Percentiles rank a stretch among this genome's conserved stretches.
Evolutionary conservation across 352 stramenopile species (phyloP).

Genomic region (Aphanomyces cochlioides): DNA sequence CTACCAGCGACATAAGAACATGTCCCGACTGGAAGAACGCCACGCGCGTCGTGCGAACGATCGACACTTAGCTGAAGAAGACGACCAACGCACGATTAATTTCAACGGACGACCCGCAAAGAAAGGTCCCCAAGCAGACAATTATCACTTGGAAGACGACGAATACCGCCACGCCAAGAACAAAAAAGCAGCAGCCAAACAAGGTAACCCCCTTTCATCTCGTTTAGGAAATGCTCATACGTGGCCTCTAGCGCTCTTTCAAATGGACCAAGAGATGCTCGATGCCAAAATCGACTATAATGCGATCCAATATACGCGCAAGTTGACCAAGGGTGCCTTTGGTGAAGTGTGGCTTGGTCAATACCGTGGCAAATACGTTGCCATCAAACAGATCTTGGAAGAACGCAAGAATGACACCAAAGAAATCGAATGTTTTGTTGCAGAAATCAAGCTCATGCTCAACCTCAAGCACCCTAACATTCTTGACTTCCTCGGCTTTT

Average conservation of each 20-base stretch:
- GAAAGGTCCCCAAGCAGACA: background rate
- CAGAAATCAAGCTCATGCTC: constrained; percentile 64
- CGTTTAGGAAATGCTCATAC: background rate
- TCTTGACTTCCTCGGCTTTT: constrained; percentile 71
- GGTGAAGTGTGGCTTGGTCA: constrained; percentile 69
- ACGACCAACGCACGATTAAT: constrained; percentile 18
- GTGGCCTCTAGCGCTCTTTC: background rate
- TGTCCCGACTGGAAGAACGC: background rate
- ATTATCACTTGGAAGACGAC: constrained; percentile 12
- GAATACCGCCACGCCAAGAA: constrained; percentile 15
- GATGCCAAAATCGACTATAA: constrained; percentile 40
- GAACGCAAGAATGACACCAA: constrained; percentile 80
- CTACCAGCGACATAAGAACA: constrained; percentile 11
- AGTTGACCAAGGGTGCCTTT: constrained; percentile 61
- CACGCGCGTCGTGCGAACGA: constrained; percentile 11
- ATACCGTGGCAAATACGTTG: constrained; percentile 56
- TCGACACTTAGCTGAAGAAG: background rate
- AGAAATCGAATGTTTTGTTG: constrained; percentile 79
- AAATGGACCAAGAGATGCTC: constrained; percentile 21
- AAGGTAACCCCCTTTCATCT: background rate
- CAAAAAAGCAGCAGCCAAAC: constrained; percentile 16
- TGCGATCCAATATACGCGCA: constrained; percentile 74
- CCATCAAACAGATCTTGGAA: constrained; percentile 74
- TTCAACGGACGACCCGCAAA: constrained; percentile 1
- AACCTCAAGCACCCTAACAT: constrained; percentile 71